Evolutionary conservation across 768 basidiomycete species (phyloP), one percentile per base, ranked within the genome.

Genomic region (Suillus americanus): DNA sequence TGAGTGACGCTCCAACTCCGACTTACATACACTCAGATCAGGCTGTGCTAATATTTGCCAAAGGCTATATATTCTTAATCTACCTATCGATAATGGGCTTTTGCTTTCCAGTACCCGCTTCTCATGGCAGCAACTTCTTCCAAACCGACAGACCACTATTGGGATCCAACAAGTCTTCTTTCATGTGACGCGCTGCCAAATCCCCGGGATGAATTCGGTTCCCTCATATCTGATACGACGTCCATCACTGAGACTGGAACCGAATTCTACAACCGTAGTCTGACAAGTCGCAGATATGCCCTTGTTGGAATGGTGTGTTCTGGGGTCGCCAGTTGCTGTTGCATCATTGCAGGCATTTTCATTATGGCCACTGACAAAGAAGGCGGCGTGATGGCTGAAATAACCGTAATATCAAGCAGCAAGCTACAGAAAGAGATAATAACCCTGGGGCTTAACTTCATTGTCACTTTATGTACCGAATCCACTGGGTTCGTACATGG

Each of bases 391-490:
- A 50, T 7, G 14, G 48, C 13, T 25, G 14, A 7, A 7, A 25
- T 50, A 5, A 14, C 3, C 13, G 5, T 50, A 10, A 14, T 13
- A 5, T 2, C 3, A 16, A 50, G 48, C 13, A 50, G 48, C 48
- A 14, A 16, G 1, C 25, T 50, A 14, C 48, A 76, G 59, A 70
- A 63, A 45, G 76, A 76, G 43, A 48, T 68, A 2, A 48, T 76
- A 40, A 50, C n/a, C 51, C 66, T 76, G 6, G 71, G 25, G 2
- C 70, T 76, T 48, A 75, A 70, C 20, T 48, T 71, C 7, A 65
- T 76, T 62, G 72, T 74, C 40, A 64, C 69, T 0, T 45, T 63
- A 5, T 76, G 75, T n/a, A 75, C 74, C n/a, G 73, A 76, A 41
- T 69, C 74, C 3, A 74, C 66, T 3, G 76, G 75, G 8, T 72